A percentile compares a stretch with the other conserved stretches of the same genome.
Evolutionary conservation across 768 basidiomycete genomes (phyloP).

Genomic region (Suillus bovinus): DNA sequence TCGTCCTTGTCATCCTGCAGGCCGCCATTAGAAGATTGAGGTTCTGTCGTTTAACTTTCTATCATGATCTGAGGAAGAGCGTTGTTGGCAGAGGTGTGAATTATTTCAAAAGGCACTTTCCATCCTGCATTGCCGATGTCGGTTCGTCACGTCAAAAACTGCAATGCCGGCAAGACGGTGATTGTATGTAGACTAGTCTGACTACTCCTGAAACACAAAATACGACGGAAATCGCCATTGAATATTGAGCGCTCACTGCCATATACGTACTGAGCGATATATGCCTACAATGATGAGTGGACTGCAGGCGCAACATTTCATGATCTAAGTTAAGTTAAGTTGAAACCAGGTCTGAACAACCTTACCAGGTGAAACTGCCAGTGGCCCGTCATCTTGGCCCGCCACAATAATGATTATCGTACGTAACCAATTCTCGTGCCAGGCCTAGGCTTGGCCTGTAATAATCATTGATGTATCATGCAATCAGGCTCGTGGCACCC

Average conservation of each 20-base stretch:
- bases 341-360: background rate
- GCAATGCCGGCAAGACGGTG: background rate
- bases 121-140: background rate
- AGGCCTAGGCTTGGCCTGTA: background rate
- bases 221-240: slow-evolving; percentile 2
- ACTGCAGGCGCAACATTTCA: background rate
- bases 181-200: background rate
- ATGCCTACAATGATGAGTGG: background rate
- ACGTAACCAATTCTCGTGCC: background rate
- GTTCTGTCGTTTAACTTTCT: slow-evolving; percentile 1
- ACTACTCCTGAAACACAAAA: background rate
- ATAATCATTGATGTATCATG: background rate
- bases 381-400: background rate
- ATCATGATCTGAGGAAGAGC: background rate
- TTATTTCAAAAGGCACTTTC: background rate
- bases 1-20: background rate
- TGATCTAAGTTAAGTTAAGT: background rate
- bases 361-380: background rate
- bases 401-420: background rate
- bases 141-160: background rate
- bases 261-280: background rate
- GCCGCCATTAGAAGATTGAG: background rate
- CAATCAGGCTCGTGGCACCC: no score
- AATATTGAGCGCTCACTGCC: background rate
- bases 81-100: background rate